Evolutionary conservation across 2,329 filamentous ascomycete genomes (phyloP).

Genomic region (Aureobasidium lini): DNA sequence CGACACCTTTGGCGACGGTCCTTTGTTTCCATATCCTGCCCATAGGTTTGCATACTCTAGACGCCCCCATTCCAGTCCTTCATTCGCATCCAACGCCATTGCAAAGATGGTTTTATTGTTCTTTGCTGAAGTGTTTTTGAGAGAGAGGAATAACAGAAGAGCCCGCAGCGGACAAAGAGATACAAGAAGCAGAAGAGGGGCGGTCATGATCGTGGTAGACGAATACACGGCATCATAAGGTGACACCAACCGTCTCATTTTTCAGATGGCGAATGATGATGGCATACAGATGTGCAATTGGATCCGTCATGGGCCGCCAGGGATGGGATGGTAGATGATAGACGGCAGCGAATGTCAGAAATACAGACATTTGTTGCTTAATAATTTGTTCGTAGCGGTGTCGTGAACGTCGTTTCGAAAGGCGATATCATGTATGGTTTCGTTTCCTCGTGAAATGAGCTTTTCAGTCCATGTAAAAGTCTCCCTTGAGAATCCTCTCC

Average conservation of each 20-base stretch:
- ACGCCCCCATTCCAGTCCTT: not conserved
- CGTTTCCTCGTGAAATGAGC: not conserved
- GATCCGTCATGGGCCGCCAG: not conserved
- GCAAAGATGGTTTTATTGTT: not conserved
- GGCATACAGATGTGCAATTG: not conserved
- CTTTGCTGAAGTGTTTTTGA: not conserved
- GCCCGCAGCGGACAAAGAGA: not conserved
- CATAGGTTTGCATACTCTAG: too few species aligned
- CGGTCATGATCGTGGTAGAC: not conserved
- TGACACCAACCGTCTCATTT: too few species aligned
- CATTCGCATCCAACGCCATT: not conserved
- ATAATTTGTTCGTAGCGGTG: not conserved
- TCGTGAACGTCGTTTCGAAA: constrained; percentile 7
- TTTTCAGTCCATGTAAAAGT: constrained; percentile 90
- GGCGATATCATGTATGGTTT: not conserved
- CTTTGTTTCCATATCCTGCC: not conserved
- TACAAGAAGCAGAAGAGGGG: not conserved
- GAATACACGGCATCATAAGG: not conserved
- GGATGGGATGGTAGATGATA: not conserved
- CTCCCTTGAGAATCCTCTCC: constrained; percentile 92
- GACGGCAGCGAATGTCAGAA: not conserved
- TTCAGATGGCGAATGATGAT: not conserved
- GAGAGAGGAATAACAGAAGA: not conserved
- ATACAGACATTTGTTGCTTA: not conserved
- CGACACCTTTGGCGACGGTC: not conserved